Percentiles rank a stretch among this genome's conserved stretches.
These are phyloP conservation scores for Rhipidocladum racemiflorum DNA, from an alignment of 176 grass and related monocot genomes.

Conservation along the genomic window DNA sequence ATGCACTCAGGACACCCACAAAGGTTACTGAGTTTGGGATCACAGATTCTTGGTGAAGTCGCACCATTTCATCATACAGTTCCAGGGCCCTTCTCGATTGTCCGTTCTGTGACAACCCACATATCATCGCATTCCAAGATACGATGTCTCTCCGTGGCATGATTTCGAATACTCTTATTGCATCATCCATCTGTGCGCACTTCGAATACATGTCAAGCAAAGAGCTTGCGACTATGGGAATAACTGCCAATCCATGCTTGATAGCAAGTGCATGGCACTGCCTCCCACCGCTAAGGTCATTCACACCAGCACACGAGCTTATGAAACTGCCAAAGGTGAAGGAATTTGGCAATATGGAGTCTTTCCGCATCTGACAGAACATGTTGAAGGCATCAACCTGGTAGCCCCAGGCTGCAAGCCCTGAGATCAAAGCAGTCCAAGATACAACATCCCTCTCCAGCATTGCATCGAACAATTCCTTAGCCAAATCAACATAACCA, in stretches of 20 bases:
- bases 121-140: constrained; percentile 25
- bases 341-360: constrained; percentile 23
- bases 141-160: constrained; percentile 8
- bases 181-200: constrained; percentile 8
- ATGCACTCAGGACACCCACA: constrained; percentile 10
- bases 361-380: constrained; percentile 29
- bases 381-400: constrained; percentile 7
- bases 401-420: background rate
- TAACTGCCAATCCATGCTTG: constrained; percentile 34
- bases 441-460: constrained; percentile 27
- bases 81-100: background rate
- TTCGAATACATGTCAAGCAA: constrained; percentile 10
- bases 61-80: background rate
- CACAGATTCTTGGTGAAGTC: background rate
- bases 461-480: constrained; percentile 23
- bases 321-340: constrained; percentile 39
- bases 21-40: constrained; percentile 11
- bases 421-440: constrained; percentile 40
- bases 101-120: constrained; percentile 7
- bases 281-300: constrained; percentile 10
- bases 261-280: constrained; percentile 34
- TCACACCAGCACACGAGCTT: constrained; percentile 10
- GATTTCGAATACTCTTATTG: constrained; percentile 2
- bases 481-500: background rate
- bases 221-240: background rate